phyloP scores from a whole-genome alignment of 257 asterid genomes.

The Jacaranda copaia region DNA sequence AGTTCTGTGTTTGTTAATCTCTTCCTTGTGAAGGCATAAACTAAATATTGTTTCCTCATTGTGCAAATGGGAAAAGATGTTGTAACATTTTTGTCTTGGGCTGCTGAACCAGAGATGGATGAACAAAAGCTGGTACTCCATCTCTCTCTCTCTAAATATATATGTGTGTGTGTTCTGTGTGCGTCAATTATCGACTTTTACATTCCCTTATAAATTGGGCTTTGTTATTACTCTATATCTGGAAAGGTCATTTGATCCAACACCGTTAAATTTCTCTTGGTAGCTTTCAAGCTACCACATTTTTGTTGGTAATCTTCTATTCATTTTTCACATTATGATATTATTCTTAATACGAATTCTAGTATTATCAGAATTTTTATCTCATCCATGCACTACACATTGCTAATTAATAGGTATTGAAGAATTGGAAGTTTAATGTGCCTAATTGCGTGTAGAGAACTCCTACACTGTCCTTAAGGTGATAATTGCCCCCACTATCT shows the following conservation, averaged over 20 bases:
- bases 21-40: background rate
- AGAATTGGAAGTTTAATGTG: too few species aligned
- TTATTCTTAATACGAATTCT: too few species aligned
- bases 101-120: slow-evolving; percentile 73
- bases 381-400: background rate
- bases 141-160: background rate
- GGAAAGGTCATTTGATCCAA: background rate
- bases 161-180: background rate
- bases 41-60: background rate
- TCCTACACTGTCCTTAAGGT: too few species aligned
- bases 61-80: slow-evolving; percentile 64
- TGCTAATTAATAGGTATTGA: too few species aligned
- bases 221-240: background rate
- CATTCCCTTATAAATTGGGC: background rate
- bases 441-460: too few species aligned
- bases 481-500: too few species aligned
- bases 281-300: too few species aligned
- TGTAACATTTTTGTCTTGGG: slow-evolving; percentile 64
- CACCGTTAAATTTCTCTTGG: background rate
- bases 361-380: too few species aligned
- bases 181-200: background rate
- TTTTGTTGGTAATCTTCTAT: too few species aligned
- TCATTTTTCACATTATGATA: too few species aligned
- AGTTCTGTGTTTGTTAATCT: background rate
- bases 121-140: slow-evolving; percentile 59